These are phyloP conservation scores for Bimuria novae-zelandiae DNA, from an alignment of 2,329 filamentous ascomycete genomes.

Conservation along the genomic window DNA sequence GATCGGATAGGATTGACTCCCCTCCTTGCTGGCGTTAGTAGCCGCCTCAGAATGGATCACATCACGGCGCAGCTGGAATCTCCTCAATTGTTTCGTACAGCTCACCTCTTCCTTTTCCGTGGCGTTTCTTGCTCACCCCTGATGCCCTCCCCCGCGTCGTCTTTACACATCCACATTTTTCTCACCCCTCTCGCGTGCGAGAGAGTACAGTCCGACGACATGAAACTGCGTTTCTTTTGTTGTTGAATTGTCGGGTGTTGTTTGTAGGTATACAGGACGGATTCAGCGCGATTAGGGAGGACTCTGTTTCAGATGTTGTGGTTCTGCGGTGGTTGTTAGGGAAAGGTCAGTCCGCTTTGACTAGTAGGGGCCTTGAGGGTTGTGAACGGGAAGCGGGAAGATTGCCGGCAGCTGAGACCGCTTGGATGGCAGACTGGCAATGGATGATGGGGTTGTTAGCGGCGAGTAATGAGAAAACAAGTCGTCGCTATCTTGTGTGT, in stretches of 20 bases:
- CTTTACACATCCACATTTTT: conserved; percentile 7
- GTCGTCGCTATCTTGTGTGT: conserved; percentile 36
- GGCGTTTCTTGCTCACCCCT: conserved; percentile 32
- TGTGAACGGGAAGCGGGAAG: conserved; percentile 23
- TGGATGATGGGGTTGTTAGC: conserved; percentile 23
- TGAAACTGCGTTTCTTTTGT: conserved; percentile 44
- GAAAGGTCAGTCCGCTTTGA: conserved; percentile 13
- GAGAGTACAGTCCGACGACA: conserved; percentile 38
- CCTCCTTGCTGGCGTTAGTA: conserved; percentile 19
- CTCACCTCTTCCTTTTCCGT: conserved; percentile 15
- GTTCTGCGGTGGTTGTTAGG: conserved; percentile 29
- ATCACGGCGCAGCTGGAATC: conserved; percentile 13
- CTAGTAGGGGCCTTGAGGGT: conserved; percentile 26
- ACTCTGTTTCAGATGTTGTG: conserved; percentile 13
- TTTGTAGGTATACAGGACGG: conserved; percentile 18
- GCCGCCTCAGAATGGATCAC: conserved; percentile 11
- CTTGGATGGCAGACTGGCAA: conserved; percentile 29
- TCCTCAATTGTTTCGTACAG: neutral
- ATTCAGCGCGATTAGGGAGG: conserved; percentile 5
- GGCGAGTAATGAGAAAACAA: conserved; percentile 36
- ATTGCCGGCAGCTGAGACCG: conserved; percentile 31
- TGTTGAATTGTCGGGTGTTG: conserved; percentile 20
- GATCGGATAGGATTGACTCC: conserved; percentile 35
- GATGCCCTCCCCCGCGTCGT: conserved; percentile 21
- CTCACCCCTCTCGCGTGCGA: conserved; percentile 29